phyloP scores from a whole-genome alignment of 176 grass and related monocot species.

The Oryza meridionalis region DNA sequence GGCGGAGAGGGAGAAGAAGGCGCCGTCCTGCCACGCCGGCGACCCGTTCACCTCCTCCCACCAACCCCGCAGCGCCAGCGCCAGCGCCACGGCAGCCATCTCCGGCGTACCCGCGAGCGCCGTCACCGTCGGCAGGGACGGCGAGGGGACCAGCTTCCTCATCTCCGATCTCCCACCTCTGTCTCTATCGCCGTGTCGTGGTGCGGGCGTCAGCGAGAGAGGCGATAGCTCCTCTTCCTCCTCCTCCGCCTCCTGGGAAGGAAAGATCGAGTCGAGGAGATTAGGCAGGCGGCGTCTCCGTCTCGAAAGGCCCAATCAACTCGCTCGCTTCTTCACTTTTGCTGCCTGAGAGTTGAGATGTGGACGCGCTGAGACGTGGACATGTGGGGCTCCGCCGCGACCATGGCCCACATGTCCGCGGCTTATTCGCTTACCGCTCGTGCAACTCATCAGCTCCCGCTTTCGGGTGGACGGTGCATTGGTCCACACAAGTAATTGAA shows the following conservation, averaged over 20 bases:
- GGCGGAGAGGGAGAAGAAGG: slow-evolving; percentile 76
- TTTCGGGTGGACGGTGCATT: too few species aligned
- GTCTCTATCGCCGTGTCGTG: neutral
- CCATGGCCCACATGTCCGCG: neutral
- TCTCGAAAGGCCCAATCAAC: neutral
- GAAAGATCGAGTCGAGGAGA: neutral
- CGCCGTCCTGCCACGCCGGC: slow-evolving; percentile 67
- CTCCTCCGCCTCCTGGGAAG: too few species aligned
- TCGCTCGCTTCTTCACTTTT: neutral
- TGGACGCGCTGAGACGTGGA: neutral
- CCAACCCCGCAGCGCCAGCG: slow-evolving; percentile 52
- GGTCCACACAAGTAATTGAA: too few species aligned
- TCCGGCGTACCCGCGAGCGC: neutral
- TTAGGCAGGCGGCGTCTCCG: slow-evolving; percentile 12
- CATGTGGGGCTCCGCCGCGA: too few species aligned
- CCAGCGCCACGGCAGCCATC: slow-evolving; percentile 6
- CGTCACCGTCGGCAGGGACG: neutral
- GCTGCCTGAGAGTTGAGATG: neutral
- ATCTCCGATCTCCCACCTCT: slow-evolving; percentile 11
- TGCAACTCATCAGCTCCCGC: too few species aligned
- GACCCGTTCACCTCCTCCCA: slow-evolving; percentile 77
- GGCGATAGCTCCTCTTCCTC: too few species aligned
- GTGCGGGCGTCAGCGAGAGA: too few species aligned
- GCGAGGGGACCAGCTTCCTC: slow-evolving; percentile 31
- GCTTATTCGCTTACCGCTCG: neutral